Base-by-base conservation (phyloP, 495 filamentous ascomycete genomes). In the Collariella sp. region DNA sequence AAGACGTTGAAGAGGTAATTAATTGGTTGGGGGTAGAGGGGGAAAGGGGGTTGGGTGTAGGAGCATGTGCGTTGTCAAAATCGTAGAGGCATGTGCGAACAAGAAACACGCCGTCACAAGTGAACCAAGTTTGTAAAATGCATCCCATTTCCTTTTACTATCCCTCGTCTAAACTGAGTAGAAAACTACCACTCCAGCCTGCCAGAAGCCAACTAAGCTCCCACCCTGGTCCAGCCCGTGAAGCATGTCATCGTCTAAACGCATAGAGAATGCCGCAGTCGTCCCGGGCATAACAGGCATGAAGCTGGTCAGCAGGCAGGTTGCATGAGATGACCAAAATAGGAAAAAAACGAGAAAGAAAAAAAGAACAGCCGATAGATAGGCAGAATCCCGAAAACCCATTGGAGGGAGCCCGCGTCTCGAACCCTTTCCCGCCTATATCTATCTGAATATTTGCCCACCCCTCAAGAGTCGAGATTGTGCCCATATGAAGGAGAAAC, bases 1-100 rank as follows among this genome's bases (percentile, higher is more conserved):
- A 97, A 95, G 85, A 97, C 89, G 22, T 67, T 98, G 71, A 98
- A 98, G 83, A 80, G 88, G 75, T 97, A 79, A 33, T 12, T 26
- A 22, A 4, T 33, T 7, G 33, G 7, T 10, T 44, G 15, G 1
- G 4, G n/a, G 19, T 29, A 23, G 16, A 19, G 34, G 7, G 19
- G 34, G 15, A 24, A 36, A 29, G 16, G n/a, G 15, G 18, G 29
- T 16, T 33, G 10, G 22, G 3, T 40, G 29, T 15, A 43, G 11
- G 10, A 51, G 26, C 26, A 9, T 5, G 26, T 31, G 26, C 9
- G 5, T 5, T 9, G 33, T 26, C n/a, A 16, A 5, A 39, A 38
- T 22, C 15, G 24, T 18, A 19, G 26, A 24, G 12, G 39, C 22
- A 31, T 16, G 10, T 10, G 11, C 18, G 22, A n/a, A 20, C 9